These are phyloP conservation scores for Colletotrichum nymphaeae DNA, from an alignment of 2,329 filamentous ascomycete genomes.

Conservation along the genomic window DNA sequence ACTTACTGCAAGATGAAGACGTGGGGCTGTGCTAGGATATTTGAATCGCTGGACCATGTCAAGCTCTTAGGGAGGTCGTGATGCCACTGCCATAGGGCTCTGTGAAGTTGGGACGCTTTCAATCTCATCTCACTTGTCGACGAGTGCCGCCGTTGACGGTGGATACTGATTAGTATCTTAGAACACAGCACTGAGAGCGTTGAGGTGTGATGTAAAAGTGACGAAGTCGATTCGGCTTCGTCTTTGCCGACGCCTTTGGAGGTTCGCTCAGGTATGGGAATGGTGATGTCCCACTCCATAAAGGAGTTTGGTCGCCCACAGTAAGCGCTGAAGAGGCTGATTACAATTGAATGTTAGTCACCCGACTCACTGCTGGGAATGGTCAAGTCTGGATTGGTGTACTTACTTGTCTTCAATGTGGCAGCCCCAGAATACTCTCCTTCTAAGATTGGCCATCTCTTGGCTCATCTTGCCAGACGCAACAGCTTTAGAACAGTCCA, in stretches of 20 bases:
- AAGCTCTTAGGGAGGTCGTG: not conserved
- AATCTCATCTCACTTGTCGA: not conserved
- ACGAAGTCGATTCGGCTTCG: not conserved
- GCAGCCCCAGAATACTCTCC: conserved; percentile 29
- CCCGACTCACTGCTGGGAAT: not conserved
- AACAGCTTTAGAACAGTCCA: conserved; percentile 20
- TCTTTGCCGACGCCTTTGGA: not conserved
- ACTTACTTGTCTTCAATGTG: conserved; percentile 20
- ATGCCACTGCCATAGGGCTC: conserved; percentile 14
- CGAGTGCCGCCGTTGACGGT: not conserved
- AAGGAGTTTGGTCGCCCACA: conserved; percentile 16
- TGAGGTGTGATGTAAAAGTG: not conserved
- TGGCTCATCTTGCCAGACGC: conserved; percentile 1
- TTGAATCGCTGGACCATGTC: not conserved
- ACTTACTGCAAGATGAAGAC: conserved; percentile 17
- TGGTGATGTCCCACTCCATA: conserved; percentile 12
- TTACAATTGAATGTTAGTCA: not conserved
- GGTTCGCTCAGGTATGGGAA: not conserved
- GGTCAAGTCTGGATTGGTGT: rapidly evolving
- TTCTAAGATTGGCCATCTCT: not conserved
- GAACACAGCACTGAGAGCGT: conserved; percentile 8
- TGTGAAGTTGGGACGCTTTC: not conserved
- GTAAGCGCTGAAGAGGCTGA: conserved; percentile 13
- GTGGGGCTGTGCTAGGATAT: not conserved
- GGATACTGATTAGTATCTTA: not conserved